A percentile compares a stretch with the other conserved stretches of the same genome.
These are phyloP conservation scores for Telopea speciosissima DNA, from an alignment of 177 flowering plant species.

Conservation along the genomic window DNA sequence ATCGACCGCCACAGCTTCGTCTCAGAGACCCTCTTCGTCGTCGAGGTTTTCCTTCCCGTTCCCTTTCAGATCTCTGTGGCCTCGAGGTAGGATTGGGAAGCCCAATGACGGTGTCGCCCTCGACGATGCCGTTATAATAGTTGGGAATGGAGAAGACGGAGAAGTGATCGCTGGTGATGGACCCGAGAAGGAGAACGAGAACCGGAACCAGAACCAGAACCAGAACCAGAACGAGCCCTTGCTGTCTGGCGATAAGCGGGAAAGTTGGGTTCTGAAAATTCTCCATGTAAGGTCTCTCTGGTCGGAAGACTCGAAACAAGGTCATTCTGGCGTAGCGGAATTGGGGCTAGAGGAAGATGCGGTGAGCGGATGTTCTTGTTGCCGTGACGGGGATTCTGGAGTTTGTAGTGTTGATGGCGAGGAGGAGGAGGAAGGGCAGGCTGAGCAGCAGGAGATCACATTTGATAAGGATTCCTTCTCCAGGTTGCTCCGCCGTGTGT, in stretches of 20 bases:
- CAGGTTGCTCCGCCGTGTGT: constrained; percentile 57
- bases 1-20: constrained; percentile 7
- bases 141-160: constrained; percentile 15
- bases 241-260: constrained; percentile 20
- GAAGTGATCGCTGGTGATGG: constrained; percentile 4
- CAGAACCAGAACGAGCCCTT: no score
- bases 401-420: constrained; percentile 30
- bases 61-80: constrained; percentile 57
- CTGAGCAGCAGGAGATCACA: constrained; percentile 23
- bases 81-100: constrained; percentile 19
- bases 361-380: constrained; percentile 9
- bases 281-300: constrained; percentile 45
- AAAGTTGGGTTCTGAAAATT: constrained; percentile 74
- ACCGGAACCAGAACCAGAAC: no score
- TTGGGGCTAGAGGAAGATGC: constrained; percentile 13
- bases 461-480: constrained; percentile 68
- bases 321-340: constrained; percentile 14
- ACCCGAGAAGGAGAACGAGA: neutral
- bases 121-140: constrained; percentile 46
- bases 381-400: constrained; percentile 26
- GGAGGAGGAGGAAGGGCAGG: constrained; percentile 23
- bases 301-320: constrained; percentile 24
- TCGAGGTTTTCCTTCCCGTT: constrained; percentile 46
- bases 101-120: constrained; percentile 27
- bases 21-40: constrained; percentile 21